A percentile compares a stretch with the other conserved stretches of the same genome.
Evolutionary conservation across 192 early-diverging fungal genomes (phyloP).

Genomic region (Gigaspora rosea): DNA sequence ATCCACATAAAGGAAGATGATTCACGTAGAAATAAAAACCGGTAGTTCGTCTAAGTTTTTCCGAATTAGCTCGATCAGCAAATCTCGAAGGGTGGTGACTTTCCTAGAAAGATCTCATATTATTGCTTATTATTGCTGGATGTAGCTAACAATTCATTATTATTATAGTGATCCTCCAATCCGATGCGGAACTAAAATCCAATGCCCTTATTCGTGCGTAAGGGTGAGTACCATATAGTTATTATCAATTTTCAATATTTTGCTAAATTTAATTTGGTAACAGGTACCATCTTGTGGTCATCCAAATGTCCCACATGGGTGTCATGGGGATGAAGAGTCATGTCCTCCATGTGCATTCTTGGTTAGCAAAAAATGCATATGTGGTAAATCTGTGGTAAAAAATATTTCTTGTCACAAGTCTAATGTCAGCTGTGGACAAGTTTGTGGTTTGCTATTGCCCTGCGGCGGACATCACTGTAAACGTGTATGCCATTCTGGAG

Average conservation of each 20-base stretch:
- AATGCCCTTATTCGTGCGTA: no score
- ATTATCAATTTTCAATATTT: no score
- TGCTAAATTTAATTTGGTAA: constrained; percentile 72
- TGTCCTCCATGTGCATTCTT: constrained; percentile 93
- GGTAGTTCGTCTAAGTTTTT: no score
- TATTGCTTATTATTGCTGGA: no score
- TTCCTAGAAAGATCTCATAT: no score
- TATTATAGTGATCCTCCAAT: constrained; percentile 75
- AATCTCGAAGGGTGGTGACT: no score
- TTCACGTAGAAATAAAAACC: no score
- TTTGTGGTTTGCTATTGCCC: constrained; percentile 56
- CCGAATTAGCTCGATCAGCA: no score
- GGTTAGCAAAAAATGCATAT: constrained; percentile 71
- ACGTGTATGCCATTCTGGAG: constrained; percentile 80
- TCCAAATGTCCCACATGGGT: constrained; percentile 69
- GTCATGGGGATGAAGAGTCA: constrained; percentile 81
- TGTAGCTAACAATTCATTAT: constrained; percentile 2
- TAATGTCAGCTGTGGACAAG: constrained; percentile 70
- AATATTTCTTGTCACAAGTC: constrained; percentile 84
- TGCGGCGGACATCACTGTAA: constrained; percentile 80
- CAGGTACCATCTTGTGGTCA: constrained; percentile 81
- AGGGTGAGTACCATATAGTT: no score
- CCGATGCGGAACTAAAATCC: constrained; percentile 73
- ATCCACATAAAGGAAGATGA: no score
- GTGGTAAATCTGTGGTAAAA: constrained; percentile 74